Conservation (phyloP, 139 green algal genomes). For the Coelastrella sp. region DNA sequence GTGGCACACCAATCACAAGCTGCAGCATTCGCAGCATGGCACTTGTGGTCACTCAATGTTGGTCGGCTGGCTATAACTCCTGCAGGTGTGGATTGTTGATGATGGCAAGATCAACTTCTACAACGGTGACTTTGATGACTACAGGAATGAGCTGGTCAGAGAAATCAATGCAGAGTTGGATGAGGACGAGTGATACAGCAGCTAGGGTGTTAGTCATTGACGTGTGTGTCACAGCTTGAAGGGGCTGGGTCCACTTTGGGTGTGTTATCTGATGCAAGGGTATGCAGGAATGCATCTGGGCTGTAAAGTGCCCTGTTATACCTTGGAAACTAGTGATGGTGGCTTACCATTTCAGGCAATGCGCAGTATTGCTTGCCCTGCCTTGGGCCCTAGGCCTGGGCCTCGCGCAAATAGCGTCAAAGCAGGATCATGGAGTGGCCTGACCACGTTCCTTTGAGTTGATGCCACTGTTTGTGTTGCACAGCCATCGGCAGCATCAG, state of each 20-base stretch:
- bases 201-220: too few species aligned
- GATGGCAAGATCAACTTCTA: constrained; percentile 91
- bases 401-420: not conserved
- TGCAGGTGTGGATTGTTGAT: constrained; percentile 98
- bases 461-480: too few species aligned
- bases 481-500: too few species aligned
- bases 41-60: too few species aligned
- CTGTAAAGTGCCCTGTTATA: too few species aligned
- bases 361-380: not conserved
- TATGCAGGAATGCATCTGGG: too few species aligned
- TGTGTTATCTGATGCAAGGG: too few species aligned
- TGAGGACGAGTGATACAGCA: constrained; percentile 62
- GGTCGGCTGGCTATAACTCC: not conserved
- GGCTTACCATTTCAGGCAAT: too few species aligned
- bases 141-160: constrained; percentile 92
- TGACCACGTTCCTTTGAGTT: not conserved
- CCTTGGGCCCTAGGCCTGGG: not conserved
- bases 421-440: not conserved
- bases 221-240: not conserved
- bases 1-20: too few species aligned
- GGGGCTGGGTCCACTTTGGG: not conserved
- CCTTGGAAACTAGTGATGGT: too few species aligned
- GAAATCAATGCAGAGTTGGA: constrained; percentile 97
- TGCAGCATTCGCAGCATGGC: too few species aligned
- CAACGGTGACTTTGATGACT: constrained; percentile 95